phyloP scores from a whole-genome alignment of 2,329 filamentous ascomycete genomes.

The Mycosphaerella sp. region DNA sequence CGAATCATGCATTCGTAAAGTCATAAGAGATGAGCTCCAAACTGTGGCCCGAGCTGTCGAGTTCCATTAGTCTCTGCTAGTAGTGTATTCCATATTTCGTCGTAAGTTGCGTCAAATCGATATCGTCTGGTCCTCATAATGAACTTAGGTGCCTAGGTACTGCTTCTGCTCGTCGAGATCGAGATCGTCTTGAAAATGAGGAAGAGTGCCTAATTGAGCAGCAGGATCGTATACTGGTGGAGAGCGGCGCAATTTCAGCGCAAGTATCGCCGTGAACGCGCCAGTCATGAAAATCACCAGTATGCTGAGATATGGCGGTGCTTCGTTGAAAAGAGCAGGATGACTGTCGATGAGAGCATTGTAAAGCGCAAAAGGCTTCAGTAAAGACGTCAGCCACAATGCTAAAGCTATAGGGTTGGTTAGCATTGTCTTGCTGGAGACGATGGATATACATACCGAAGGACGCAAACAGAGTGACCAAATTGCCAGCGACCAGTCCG shows the following conservation, averaged over 20 bases:
- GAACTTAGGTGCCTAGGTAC: not conserved
- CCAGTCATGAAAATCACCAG: not conserved
- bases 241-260: not conserved
- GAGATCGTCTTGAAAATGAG: not conserved
- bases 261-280: not conserved
- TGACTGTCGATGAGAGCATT: not conserved
- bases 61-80: not conserved
- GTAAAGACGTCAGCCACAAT: not conserved
- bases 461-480: not conserved
- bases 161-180: slow-evolving; percentile 4
- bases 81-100: not conserved
- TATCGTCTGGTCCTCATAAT: not conserved
- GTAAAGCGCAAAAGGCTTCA: not conserved
- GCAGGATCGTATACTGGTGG: slow-evolving; percentile 1
- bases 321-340: not conserved
- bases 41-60: not conserved
- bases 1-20: not conserved
- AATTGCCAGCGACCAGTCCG: not conserved
- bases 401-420: not conserved
- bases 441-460: not conserved
- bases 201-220: not conserved
- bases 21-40: not conserved
- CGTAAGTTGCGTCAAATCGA: not conserved
- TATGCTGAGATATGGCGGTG: not conserved
- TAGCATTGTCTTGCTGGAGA: not conserved